Evolutionary conservation across 116 monocot genomes (phyloP).

Genomic region (Cymodocea nodosa): DNA sequence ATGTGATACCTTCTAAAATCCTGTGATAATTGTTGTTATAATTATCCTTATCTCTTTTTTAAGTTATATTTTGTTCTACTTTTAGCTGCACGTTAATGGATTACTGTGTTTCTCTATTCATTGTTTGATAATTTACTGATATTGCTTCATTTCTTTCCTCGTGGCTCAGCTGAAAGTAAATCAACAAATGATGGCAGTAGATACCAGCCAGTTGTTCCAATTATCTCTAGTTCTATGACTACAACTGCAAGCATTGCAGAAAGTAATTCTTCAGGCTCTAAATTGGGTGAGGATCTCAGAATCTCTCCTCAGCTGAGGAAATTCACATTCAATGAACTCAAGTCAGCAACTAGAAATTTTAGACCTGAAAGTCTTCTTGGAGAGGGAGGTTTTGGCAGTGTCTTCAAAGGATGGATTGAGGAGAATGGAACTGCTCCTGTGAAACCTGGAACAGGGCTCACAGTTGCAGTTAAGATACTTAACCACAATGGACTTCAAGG

Average conservation of each 20-base stretch:
- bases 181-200: slow-evolving; percentile 23
- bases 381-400: slow-evolving; percentile 45
- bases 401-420: slow-evolving; percentile 48
- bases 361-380: slow-evolving; percentile 41
- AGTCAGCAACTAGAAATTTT: slow-evolving; percentile 32
- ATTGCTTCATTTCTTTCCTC: background rate
- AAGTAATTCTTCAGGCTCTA: slow-evolving; percentile 27
- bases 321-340: slow-evolving; percentile 39
- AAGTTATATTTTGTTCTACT: background rate
- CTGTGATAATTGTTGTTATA: background rate
- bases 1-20: background rate
- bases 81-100: background rate
- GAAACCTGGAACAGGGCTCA: slow-evolving; percentile 44
- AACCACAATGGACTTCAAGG: slow-evolving; percentile 45
- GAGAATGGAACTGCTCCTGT: slow-evolving; percentile 45
- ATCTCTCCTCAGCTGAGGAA: slow-evolving; percentile 26
- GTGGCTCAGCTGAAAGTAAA: slow-evolving; percentile 17
- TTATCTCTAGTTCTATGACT: slow-evolving; percentile 21
- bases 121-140: background rate
- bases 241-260: slow-evolving; percentile 27
- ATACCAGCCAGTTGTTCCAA: slow-evolving; percentile 14
- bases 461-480: slow-evolving; percentile 38
- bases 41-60: background rate
- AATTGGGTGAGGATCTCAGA: slow-evolving; percentile 20
- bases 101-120: background rate